These are phyloP conservation scores for Arthrobotrys conoides DNA, from an alignment of 2,329 filamentous ascomycete species.

Conservation along the genomic window DNA sequence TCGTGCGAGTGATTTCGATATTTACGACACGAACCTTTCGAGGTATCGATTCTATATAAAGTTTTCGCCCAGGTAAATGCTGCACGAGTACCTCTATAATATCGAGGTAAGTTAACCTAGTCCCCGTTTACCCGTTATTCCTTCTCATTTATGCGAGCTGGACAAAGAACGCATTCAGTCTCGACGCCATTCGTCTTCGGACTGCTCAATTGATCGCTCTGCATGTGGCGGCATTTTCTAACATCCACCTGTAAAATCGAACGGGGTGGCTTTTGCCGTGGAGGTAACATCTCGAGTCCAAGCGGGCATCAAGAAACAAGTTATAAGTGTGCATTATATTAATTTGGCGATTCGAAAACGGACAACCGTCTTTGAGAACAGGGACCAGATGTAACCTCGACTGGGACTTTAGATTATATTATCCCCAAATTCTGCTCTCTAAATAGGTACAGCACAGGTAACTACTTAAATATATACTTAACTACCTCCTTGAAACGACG, in stretches of 20 bases:
- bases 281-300: background rate
- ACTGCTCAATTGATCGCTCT: background rate
- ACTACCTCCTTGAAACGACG: background rate
- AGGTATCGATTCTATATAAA: background rate
- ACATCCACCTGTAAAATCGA: background rate
- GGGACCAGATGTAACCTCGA: conserved; percentile 2
- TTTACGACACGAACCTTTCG: conserved; percentile 10
- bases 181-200: background rate
- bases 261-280: background rate
- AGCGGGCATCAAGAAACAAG: no score
- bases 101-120: background rate
- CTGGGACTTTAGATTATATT: background rate
- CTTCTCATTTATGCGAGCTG: background rate
- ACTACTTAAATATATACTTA: no score
- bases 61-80: no score
- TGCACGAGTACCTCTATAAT: no score
- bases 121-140: no score
- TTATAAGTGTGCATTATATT: background rate
- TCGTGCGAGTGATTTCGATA: conserved; percentile 24
- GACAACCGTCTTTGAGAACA: background rate
- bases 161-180: no score
- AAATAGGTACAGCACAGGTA: background rate
- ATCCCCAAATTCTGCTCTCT: background rate
- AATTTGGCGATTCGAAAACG: conserved; percentile 5
- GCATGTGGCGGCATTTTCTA: background rate